Evolutionary conservation across 176 grass and related monocot species (phyloP).

Genomic region (Rhynchospora tenuis): DNA sequence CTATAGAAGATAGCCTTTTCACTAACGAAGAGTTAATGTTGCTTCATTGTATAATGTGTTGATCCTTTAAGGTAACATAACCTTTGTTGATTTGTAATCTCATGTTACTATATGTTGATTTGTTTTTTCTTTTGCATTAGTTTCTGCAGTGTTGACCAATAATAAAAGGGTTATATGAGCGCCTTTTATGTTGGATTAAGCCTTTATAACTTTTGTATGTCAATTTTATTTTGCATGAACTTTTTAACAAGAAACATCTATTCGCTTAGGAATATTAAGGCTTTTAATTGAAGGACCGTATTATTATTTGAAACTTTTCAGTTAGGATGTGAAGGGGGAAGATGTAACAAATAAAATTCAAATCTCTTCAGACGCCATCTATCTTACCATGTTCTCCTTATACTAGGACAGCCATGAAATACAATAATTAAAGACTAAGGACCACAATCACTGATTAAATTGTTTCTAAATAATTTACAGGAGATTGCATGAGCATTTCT

Average conservation of each 20-base stretch:
- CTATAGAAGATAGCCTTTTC: conserved; percentile 75
- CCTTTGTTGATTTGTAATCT: not conserved
- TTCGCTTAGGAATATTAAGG: too few relatives aligned
- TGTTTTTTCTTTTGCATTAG: not conserved
- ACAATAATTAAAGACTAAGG: conserved; percentile 22
- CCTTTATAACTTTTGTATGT: too few relatives aligned
- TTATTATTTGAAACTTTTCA: not conserved
- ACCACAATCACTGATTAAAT: conserved; percentile 16
- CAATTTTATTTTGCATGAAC: too few relatives aligned
- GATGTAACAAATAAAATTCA: not conserved
- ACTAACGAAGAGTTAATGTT: conserved; percentile 12
- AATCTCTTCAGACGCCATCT: not conserved
- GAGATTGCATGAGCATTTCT: conserved; percentile 18
- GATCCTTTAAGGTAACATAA: not conserved
- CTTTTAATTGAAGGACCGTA: not conserved
- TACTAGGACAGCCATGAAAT: not conserved
- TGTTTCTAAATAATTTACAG: conserved; percentile 36
- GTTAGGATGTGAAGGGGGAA: not conserved
- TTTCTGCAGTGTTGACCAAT: not conserved
- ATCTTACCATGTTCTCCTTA: not conserved
- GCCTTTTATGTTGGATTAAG: not conserved
- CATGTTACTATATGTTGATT: conserved; percentile 1
- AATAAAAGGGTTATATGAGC: not conserved
- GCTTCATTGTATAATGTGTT: not conserved
- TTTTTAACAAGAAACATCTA: too few relatives aligned